Percentiles rank a stretch among this genome's conserved stretches.
These are phyloP conservation scores for Blastomyces parvus DNA, from an alignment of 2,329 filamentous ascomycete genomes.

Conservation along the genomic window DNA sequence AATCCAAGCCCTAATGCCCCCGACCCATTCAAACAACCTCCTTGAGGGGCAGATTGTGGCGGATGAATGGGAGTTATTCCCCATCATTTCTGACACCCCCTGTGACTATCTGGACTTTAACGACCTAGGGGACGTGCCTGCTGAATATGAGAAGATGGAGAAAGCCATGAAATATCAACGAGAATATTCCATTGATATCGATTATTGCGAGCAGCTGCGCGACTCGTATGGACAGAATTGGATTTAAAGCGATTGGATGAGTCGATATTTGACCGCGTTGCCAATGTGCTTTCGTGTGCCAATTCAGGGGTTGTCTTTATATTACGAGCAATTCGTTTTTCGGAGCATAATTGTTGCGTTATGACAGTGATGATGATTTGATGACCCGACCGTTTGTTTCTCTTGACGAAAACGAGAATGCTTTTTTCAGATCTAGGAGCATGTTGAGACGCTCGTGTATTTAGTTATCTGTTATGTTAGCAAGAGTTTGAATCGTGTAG, in stretches of 20 bases:
- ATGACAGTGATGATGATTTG: not conserved
- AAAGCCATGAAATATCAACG: not conserved
- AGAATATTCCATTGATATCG: conserved; percentile 1
- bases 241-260: not conserved
- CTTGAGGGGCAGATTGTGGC: not conserved
- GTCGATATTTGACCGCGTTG: not conserved
- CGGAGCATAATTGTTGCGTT: no score
- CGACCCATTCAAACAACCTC: not conserved
- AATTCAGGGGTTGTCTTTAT: not conserved
- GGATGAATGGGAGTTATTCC: not conserved
- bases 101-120: not conserved
- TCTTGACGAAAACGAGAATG: not conserved
- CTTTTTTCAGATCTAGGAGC: not conserved
- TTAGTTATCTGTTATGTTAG: not conserved
- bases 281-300: not conserved
- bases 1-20: not conserved
- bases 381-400: not conserved
- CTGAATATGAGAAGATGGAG: conserved; percentile 1
- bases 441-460: not conserved
- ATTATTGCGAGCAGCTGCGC: conserved; percentile 1
- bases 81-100: not conserved
- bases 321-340: not conserved
- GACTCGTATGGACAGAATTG: not conserved
- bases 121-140: not conserved
- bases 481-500: not conserved